A percentile compares a stretch with the other conserved stretches of the same genome.
Conservation (phyloP, 805 yeast species). For the Zygotorulaspora chibaensis region DNA sequence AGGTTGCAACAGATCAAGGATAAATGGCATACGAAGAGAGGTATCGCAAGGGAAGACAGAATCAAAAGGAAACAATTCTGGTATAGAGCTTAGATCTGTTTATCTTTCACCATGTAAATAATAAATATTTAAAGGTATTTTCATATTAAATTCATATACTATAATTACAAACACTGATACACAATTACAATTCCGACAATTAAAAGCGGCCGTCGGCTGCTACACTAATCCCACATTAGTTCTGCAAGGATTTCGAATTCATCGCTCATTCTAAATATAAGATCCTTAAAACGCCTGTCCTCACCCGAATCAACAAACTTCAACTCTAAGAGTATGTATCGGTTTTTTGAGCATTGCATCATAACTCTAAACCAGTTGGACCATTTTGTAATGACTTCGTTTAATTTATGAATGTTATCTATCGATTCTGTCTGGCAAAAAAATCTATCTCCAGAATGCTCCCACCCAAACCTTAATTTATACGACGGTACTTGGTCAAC, state of each 20-base stretch:
- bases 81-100: conserved; percentile 44
- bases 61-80: conserved; percentile 55
- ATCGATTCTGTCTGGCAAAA: conserved; percentile 23
- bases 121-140: background rate
- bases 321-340: conserved; percentile 22
- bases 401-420: conserved; percentile 16
- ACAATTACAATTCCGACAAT: background rate
- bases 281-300: conserved; percentile 22
- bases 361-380: conserved; percentile 14
- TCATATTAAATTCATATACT: conserved; percentile 3
- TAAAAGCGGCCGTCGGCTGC: background rate
- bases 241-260: conserved; percentile 31
- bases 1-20: conserved; percentile 45
- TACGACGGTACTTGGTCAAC: conserved; percentile 18
- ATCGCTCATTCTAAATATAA: conserved; percentile 28
- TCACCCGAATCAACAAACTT: conserved; percentile 16
- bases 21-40: conserved; percentile 47
- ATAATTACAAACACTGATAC: conserved; percentile 6
- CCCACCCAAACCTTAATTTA: conserved; percentile 20
- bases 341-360: conserved; percentile 20
- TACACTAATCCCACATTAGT: conserved; percentile 19
- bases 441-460: conserved; percentile 5
- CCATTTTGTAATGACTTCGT: conserved; percentile 16
- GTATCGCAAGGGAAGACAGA: conserved; percentile 51
- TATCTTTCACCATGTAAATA: conserved; percentile 11